phyloP scores from a whole-genome alignment of 768 basidiomycete species.

The Lentinus brumalis region DNA sequence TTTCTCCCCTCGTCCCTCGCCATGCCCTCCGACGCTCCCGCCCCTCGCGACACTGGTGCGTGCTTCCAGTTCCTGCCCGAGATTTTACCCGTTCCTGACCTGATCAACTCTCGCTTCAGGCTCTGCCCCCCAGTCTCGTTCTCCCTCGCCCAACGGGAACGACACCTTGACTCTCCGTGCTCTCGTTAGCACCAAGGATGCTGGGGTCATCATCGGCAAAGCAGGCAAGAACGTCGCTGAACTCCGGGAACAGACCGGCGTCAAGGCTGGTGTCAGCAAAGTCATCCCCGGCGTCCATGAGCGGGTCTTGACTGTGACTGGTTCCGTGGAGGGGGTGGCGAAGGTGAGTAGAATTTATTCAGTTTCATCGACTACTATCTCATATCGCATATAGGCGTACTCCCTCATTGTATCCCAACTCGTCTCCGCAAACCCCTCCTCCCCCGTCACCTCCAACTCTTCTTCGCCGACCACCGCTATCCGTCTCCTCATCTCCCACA shows the following conservation, averaged over 20 bases:
- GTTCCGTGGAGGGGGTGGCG: constrained; percentile 89
- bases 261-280: constrained; percentile 99
- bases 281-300: constrained; percentile 98
- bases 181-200: constrained; percentile 96
- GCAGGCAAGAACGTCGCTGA: constrained; percentile 98
- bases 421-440: constrained; percentile 77
- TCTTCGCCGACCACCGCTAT: constrained; percentile 69
- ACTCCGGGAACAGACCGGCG: constrained; percentile 91
- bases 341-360: constrained; percentile 54
- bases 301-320: constrained; percentile 93
- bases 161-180: constrained; percentile 89
- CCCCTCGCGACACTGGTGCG: constrained; percentile 57
- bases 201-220: constrained; percentile 96
- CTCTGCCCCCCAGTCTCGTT: constrained; percentile 70
- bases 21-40: constrained; percentile 70
- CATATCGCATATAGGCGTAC: constrained; percentile 67
- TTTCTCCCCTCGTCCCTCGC: constrained; percentile 35
- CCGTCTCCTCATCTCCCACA: constrained; percentile 97
- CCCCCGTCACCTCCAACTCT: constrained; percentile 71
- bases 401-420: constrained; percentile 92
- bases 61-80: constrained; percentile 7
- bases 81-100: constrained; percentile 23
- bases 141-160: constrained; percentile 67
- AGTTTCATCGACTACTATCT: neutral
- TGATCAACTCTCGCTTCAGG: constrained; percentile 39